Evolutionary conservation across 164 flowering plant species (phyloP).

Genomic region (Taxillus chinensis): DNA sequence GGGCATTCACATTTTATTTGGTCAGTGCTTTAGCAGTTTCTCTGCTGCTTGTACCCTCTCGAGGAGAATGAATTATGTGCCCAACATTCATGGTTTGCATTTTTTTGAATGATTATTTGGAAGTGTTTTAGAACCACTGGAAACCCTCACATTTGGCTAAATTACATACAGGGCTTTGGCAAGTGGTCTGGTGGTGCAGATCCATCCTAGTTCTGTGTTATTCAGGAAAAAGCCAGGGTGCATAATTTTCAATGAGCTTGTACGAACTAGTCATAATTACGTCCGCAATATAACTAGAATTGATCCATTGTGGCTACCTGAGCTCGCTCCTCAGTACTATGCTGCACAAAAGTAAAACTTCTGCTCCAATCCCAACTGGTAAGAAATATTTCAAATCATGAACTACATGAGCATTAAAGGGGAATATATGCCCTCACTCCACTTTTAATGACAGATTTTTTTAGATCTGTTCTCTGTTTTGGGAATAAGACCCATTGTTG

Average conservation of each 20-base stretch:
- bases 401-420: too few species aligned
- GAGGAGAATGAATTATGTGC: too few species aligned
- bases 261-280: slow-evolving; percentile 62
- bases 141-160: neutral
- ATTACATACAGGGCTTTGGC: slow-evolving; percentile 55
- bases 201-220: slow-evolving; percentile 83
- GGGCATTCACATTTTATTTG: too few species aligned
- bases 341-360: slow-evolving; percentile 22
- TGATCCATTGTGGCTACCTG: slow-evolving; percentile 77
- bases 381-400: neutral
- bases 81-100: too few species aligned
- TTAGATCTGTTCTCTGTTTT: too few species aligned
- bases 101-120: too few species aligned
- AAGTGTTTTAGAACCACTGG: neutral
- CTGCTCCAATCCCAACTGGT: slow-evolving; percentile 8
- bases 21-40: too few species aligned
- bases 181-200: slow-evolving; percentile 59
- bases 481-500: too few species aligned
- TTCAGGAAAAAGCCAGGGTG: slow-evolving; percentile 65
- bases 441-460: too few species aligned
- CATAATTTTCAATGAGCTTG: slow-evolving; percentile 71
- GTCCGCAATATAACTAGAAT: slow-evolving; percentile 69
- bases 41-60: too few species aligned
- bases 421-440: too few species aligned
- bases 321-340: slow-evolving; percentile 78